These are phyloP conservation scores for Schizochytrium sp. DNA, from an alignment of 108 stramenopile species.

Conservation along the genomic window DNA sequence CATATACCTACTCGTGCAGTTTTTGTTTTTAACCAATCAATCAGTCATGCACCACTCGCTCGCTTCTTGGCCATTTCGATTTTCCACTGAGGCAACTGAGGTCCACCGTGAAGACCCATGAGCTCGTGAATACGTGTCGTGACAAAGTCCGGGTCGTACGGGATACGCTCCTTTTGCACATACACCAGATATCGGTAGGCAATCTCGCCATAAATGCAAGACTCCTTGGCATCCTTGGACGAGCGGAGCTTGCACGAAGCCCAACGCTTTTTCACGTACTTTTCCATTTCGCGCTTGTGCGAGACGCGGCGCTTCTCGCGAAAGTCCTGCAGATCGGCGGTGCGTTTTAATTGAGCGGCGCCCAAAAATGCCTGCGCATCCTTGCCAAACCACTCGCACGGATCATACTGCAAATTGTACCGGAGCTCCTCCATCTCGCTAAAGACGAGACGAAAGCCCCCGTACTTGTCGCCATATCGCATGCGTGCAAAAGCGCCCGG, in stretches of 20 bases:
- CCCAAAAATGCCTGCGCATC: background rate
- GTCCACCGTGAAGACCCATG: background rate
- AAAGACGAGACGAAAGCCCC: background rate
- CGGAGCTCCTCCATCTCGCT: slow-evolving; percentile 11
- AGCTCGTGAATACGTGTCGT: background rate
- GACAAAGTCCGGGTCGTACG: slow-evolving; percentile 7
- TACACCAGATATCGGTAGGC: background rate
- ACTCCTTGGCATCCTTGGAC: background rate
- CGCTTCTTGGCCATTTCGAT: slow-evolving; percentile 9
- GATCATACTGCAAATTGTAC: background rate
- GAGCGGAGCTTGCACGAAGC: background rate
- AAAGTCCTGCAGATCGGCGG: background rate
- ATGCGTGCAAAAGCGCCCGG: background rate
- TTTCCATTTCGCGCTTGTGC: slow-evolving; percentile 9
- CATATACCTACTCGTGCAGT: background rate
- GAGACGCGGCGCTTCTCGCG: background rate
- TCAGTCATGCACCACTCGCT: background rate
- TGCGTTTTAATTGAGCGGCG: background rate
- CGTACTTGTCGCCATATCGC: background rate
- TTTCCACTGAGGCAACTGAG: slow-evolving; percentile 1
- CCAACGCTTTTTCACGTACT: slow-evolving; percentile 13
- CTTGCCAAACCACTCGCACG: background rate
- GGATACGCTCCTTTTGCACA: background rate
- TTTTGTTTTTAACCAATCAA: background rate
- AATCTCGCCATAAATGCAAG: background rate